These are phyloP conservation scores for Cordyceps tenuipes DNA, from an alignment of 2,329 filamentous ascomycete genomes.

Conservation along the genomic window DNA sequence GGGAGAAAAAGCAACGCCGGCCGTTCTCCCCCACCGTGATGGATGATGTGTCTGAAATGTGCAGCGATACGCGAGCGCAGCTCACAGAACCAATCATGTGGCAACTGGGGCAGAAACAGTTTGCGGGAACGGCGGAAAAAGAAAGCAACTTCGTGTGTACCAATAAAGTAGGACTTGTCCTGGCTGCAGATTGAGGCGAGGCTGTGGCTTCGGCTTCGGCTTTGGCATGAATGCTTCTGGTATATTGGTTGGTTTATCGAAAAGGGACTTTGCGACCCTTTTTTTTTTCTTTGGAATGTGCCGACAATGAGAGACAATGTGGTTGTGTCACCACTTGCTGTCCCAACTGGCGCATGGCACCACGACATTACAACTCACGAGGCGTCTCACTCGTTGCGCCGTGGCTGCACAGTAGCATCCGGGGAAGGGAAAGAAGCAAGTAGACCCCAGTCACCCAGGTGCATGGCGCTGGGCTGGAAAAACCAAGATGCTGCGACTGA, in stretches of 20 bases:
- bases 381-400: neutral
- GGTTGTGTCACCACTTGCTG: neutral
- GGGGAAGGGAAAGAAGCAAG: neutral
- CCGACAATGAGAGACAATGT: neutral
- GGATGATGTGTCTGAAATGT: neutral
- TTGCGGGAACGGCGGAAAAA: neutral
- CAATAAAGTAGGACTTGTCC: neutral
- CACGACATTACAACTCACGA: neutral
- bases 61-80: conserved; percentile 5
- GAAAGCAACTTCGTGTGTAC: neutral
- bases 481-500: too few relatives aligned
- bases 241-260: neutral
- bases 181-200: neutral
- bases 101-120: neutral
- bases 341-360: neutral
- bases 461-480: too few relatives aligned
- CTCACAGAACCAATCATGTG: neutral
- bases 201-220: neutral
- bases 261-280: neutral
- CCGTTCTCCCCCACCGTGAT: neutral
- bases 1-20: neutral
- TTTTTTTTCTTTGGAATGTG: neutral
- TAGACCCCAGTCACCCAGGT: too few relatives aligned
- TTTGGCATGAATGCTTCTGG: neutral
- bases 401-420: neutral